Percentiles rank a stretch among this genome's conserved stretches.
Conservation (phyloP, 1,284 basidiomycete genomes). For the Moesziomyces globuligerus region DNA sequence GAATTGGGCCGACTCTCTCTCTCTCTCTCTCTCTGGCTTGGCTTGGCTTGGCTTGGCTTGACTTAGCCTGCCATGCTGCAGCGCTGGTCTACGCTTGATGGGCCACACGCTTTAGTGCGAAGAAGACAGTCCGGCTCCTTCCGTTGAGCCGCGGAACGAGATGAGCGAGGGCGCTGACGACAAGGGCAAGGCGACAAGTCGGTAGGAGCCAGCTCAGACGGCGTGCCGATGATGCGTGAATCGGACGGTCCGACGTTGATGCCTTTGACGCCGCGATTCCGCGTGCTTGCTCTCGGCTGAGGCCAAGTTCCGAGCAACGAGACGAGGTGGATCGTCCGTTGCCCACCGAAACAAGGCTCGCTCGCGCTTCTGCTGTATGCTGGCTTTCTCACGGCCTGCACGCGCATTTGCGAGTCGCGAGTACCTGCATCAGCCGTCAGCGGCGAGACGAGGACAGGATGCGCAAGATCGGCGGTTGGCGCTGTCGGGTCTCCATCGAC, state of each 20-base stretch:
- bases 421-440: too few species aligned
- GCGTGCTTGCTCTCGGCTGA: conserved; percentile 3
- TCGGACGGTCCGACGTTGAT: conserved; percentile 1
- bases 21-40: not conserved
- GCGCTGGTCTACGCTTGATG: too few species aligned
- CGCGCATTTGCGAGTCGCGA: too few species aligned
- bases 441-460: too few species aligned
- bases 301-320: not conserved
- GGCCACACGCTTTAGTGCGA: too few species aligned
- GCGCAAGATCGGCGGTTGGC: too few species aligned
- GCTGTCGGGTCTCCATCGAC: too few species aligned
- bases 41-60: not conserved
- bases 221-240: not conserved
- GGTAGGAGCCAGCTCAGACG: conserved; percentile 5
- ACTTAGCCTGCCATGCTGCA: not conserved
- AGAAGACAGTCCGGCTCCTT: not conserved
- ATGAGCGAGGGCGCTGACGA: not conserved
- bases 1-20: not conserved
- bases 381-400: too few species aligned
- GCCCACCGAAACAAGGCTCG: too few species aligned
- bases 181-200: not conserved
- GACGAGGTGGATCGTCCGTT: too few species aligned
- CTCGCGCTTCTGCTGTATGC: too few species aligned
- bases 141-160: not conserved
- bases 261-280: conserved; percentile 19